Percentiles rank a stretch among this genome's conserved stretches.
phyloP scores from a whole-genome alignment of 306 rosid genomes.

The Prunus padus region DNA sequence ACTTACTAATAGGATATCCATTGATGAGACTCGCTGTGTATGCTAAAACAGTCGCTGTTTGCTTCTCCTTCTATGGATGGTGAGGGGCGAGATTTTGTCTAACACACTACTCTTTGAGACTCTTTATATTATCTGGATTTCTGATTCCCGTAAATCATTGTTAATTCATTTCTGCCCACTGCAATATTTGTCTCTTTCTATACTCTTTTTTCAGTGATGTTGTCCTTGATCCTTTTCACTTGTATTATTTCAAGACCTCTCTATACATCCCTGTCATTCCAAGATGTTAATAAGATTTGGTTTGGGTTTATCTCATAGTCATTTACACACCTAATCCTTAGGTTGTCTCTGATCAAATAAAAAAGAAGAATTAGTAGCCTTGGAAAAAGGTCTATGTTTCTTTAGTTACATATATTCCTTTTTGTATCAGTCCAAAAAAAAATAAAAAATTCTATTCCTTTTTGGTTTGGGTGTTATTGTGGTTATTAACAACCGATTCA shows the following conservation, averaged over 20 bases:
- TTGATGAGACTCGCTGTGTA: no score
- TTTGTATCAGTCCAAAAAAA: no score
- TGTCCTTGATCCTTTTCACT: conserved; percentile 7
- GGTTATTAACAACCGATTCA: background rate
- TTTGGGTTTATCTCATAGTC: background rate
- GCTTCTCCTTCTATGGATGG: no score
- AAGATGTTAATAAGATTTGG: background rate
- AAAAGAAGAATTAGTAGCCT: background rate
- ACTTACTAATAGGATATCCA: no score
- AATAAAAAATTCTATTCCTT: no score
- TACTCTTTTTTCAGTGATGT: background rate
- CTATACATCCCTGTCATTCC: background rate
- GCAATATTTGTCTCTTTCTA: background rate
- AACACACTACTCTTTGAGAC: no score
- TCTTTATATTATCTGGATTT: no score
- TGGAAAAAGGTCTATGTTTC: background rate
- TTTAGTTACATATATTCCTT: no score
- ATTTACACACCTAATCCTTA: background rate
- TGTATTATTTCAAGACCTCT: background rate
- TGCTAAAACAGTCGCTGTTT: no score
- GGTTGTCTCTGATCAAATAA: background rate
- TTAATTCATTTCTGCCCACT: background rate
- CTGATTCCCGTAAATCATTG: no score
- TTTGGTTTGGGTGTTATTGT: background rate
- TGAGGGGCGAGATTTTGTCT: no score